phyloP scores from a whole-genome alignment of 73 alveolate species.

The Paramecium tetraurelia region DNA sequence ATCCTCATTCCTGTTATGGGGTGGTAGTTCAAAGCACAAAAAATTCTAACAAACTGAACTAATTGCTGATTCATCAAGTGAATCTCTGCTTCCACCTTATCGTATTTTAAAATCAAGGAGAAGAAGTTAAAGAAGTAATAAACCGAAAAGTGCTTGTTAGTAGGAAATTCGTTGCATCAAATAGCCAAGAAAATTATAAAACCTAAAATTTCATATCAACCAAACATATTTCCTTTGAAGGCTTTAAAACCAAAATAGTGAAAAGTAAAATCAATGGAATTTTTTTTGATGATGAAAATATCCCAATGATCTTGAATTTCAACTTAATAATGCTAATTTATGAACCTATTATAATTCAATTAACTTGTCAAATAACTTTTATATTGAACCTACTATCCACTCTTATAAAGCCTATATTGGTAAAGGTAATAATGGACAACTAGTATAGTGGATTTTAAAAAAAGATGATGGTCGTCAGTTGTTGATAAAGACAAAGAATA shows the following conservation, averaged over 20 bases:
- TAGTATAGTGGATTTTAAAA: constrained; percentile 63
- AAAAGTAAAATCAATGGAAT: not conserved
- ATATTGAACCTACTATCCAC: not conserved
- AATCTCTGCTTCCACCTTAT: not conserved
- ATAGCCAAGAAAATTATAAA: not conserved
- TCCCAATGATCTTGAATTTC: not conserved
- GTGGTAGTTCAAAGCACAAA: not conserved
- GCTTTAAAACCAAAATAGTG: not conserved
- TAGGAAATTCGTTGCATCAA: not conserved
- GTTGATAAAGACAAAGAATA: constrained; percentile 18
- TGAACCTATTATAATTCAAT: not conserved
- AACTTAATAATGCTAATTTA: not conserved
- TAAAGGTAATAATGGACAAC: constrained; percentile 74
- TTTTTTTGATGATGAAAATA: constrained; percentile 8
- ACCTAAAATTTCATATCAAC: not conserved
- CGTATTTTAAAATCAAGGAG: not conserved
- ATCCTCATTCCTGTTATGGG: not conserved
- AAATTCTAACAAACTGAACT: not conserved
- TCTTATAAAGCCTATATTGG: constrained; percentile 74
- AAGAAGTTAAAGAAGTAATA: not conserved
- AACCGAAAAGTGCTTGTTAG: not conserved
- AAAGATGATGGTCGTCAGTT: constrained; percentile 81
- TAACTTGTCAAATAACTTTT: not conserved
- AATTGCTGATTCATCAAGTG: not conserved
- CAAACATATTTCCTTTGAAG: not conserved